These are phyloP conservation scores for Cystobasidiaceae sp. DNA, from an alignment of 1,284 basidiomycete species.

Conservation along the genomic window DNA sequence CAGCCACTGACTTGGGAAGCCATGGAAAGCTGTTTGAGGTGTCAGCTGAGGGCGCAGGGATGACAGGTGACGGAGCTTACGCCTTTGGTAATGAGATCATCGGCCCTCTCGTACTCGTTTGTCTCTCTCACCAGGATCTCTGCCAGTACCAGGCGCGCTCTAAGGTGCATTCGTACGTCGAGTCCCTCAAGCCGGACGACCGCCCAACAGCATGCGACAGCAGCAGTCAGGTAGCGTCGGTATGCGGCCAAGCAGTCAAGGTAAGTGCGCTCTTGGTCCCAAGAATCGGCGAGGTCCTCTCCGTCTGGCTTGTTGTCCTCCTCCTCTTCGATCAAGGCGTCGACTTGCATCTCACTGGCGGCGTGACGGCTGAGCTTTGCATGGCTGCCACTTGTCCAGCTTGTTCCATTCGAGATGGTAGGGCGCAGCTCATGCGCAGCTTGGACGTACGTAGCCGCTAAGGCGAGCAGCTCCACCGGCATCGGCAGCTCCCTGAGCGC, in stretches of 20 bases:
- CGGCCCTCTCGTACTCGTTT: not conserved
- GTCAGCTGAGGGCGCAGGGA: not conserved
- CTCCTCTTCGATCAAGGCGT: not conserved
- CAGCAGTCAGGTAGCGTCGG: slow-evolving; percentile 15
- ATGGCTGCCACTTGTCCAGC: not conserved
- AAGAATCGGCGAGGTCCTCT: not conserved
- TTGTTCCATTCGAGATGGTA: not conserved
- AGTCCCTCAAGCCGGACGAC: not conserved
- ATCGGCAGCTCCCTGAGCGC: not conserved
- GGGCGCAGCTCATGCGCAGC: not conserved
- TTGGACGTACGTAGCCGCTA: not conserved
- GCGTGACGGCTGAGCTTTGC: no score
- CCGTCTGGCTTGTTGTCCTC: not conserved
- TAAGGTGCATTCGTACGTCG: slow-evolving; percentile 1
- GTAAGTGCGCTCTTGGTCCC: not conserved
- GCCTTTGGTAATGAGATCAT: slow-evolving; percentile 5
- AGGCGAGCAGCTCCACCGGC: not conserved
- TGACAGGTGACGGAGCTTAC: not conserved
- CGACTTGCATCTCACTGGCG: no score
- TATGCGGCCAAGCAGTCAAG: not conserved
- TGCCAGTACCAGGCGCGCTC: slow-evolving; percentile 19
- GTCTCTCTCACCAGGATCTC: slow-evolving; percentile 22
- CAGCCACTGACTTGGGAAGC: slow-evolving; percentile 2
- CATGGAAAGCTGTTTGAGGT: not conserved
- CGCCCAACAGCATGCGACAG: slow-evolving; percentile 1